Base-by-base conservation (phyloP, 2,329 filamentous ascomycete genomes). In the Diaporthe sp. region DNA sequence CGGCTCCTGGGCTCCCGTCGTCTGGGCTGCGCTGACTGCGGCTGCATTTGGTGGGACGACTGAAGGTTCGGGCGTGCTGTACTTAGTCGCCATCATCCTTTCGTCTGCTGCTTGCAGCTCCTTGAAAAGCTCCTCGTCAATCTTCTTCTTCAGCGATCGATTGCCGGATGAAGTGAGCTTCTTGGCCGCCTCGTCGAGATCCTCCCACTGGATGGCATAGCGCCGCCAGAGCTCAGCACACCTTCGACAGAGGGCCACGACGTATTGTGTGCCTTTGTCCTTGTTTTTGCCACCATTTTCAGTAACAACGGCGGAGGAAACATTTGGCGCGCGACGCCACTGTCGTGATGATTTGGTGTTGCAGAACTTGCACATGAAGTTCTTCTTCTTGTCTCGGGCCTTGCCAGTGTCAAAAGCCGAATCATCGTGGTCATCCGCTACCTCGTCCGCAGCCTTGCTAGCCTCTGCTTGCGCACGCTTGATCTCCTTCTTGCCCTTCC, bases 281-380 rank as follows among this genome's bases (percentile, higher is more conserved):
- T 95, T 96, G 76, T 88, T 90, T 80, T 93, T 94, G 72, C 90
- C 89, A 13, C 87, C 87, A 25, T 88, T 86, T 74, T 97, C 90
- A 34, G 90, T 90, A 42, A 96, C 88, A 13, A 93, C 90, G 34
- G 94, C 94, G 17, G 94, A 91, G 4, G 92, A 88, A 12, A 93
- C 92, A 62, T 92, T 93, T 12, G 97, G 97, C 17, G 97, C 97
- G 76, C 96, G 91, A 74, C 97, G 91, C 97, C 97, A 99, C 83
- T 98, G 95, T 71, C 95, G 91, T 7, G 96, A 98, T 74, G 90
- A 88, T 76, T 93, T 94, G 3, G 92, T 94, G 71, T 88, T 90
- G 84, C 97, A 99, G 83, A 98, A 98, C 82, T 98, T 98, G 89
- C 97, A 99, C 78, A 95, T 90, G 81, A 99, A 98, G 28, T 91